Evolutionary conservation across 2,329 filamentous ascomycete genomes (phyloP), one percentile per base, ranked within the genome.

Genomic region (Arthrinium puccinioides): DNA sequence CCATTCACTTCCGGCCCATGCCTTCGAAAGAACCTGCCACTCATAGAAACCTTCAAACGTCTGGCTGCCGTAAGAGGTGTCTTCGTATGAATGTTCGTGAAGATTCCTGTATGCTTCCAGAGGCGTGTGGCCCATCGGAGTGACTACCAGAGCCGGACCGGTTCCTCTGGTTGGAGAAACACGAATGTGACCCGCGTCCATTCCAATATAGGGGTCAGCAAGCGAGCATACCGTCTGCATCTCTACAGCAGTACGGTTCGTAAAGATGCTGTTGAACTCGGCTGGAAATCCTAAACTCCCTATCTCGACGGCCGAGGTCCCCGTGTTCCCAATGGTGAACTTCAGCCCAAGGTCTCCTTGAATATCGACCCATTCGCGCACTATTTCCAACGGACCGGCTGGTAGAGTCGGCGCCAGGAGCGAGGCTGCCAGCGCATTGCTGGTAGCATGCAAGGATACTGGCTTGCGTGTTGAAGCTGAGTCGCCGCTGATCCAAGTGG

Each of bases 201-300:
- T 61, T 3, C 75, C 76, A n/a, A 79, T 68, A 37, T 77, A 78
- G 0, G 76, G 75, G 39, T 80, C 76, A 0, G 70, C 63, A 4
- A 79, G 61, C 0, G 71, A 72, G 49, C 76, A 79, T 19, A 64
- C 60, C 0, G 58, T 53, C 37, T 69, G 65, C 6, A 69, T 75
- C 6, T 74, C 65, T 3, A 57, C 55, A 0, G 72, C 64, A 2
- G 57, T 53, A 8, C 72, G 64, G 30, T 61, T 60, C 10, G 66
- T 75, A 48, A 79, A 79, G 45, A 80, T 77, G 51, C 70, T 79
- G 56, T 79, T 79, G 58, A 79, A 76, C 49, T 76, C 72, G 15
- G 73, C 64, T 0, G 75, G 75, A 35, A 80, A 69, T 0, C 75
- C 76, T 2, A 79, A 59, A 32, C 69, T 69, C 2, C 76, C 76